Base-by-base conservation (phyloP, 169 alveolate species). In the Plasmodium vivax region DNA sequence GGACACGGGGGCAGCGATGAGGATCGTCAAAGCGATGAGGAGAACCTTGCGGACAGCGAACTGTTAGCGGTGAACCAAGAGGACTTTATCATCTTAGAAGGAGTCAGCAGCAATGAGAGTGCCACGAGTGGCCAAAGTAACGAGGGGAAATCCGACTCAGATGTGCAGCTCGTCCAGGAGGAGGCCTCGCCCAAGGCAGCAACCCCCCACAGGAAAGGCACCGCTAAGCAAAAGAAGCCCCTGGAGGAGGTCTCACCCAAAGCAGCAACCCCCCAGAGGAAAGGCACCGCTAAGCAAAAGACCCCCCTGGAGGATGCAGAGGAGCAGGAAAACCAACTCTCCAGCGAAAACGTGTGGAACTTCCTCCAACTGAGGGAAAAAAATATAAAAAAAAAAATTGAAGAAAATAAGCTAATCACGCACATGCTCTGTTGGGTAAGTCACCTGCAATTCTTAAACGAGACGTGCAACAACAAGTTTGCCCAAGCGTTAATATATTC, bases 371-470 rank as follows among this genome's bases (percentile, higher is more conserved):
- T 80, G 38, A 72, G 45, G 51, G 62, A 32, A 12, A 58, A 88
- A 30, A 88, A 80, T 68, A 58, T 88, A 34, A 73, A 88, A 80
- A 88, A 88, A 80, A 88, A 45, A 74, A 88, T 88, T 14, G 84
- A 88, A 80, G 83, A 80, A 51, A 88, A 88, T 43, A 88, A 88
- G n/a, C 34, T 88, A 38, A 58, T 41, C 12, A 43, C 77, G 14
- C 82, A 58, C 16, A 58, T 88, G 75, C 83, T 88, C 45, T 88
- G 94, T 43, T 88, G 94, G 94, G 51, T 88, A 14, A 30, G 90
- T 16, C 90, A 88, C 34, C 36, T 88, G 1, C 34, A 58, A 34
- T 88, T 88, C 34, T 88, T 88, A 74, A 88, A 88, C 74, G 41
- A 74, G 7, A 62, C 82, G 0, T 88, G 94, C 68, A 88, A 88